Percentiles rank a stretch among this genome's conserved stretches.
Evolutionary conservation across 2,329 filamentous ascomycete genomes (phyloP).

Genomic region (Zymoseptoria crescenta): DNA sequence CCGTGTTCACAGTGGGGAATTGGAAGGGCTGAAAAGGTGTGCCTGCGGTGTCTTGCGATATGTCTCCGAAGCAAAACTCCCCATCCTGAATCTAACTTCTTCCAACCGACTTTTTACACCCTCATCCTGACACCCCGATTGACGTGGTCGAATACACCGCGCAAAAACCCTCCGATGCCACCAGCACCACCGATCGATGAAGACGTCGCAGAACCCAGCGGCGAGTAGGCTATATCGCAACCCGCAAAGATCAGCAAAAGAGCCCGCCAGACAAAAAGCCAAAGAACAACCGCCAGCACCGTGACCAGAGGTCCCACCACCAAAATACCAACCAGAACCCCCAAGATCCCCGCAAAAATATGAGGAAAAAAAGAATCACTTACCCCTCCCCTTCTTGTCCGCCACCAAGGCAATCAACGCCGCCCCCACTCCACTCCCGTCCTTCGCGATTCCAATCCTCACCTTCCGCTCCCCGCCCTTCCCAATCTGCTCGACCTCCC

Average conservation of each 20-base stretch:
- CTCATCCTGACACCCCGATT: slow-evolving; percentile 17
- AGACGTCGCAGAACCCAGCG: slow-evolving; percentile 3
- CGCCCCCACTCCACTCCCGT: slow-evolving; percentile 90
- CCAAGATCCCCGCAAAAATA: not conserved
- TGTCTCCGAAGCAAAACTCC: not conserved
- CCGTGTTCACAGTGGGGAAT: too few species aligned
- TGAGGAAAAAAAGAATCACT: slow-evolving; percentile 1
- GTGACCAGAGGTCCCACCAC: not conserved
- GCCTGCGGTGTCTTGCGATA: too few species aligned
- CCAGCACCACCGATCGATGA: not conserved
- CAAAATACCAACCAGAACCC: not conserved
- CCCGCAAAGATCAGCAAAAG: not conserved
- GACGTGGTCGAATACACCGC: slow-evolving; percentile 13
- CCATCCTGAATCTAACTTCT: not conserved
- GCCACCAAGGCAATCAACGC: slow-evolving; percentile 90
- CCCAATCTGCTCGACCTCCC: slow-evolving; percentile 70
- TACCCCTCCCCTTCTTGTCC: slow-evolving; percentile 43
- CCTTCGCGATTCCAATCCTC: slow-evolving; percentile 91
- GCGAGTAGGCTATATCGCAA: not conserved
- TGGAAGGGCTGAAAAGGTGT: too few species aligned
- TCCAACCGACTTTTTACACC: slow-evolving; percentile 6
- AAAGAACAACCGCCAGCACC: too few species aligned
- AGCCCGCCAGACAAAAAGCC: not conserved
- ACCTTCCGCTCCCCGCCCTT: slow-evolving; percentile 72
- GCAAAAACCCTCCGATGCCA: slow-evolving; percentile 10